Evolutionary conservation across 148 eudicot genomes (phyloP).

Genomic region (Spergularia marina): DNA sequence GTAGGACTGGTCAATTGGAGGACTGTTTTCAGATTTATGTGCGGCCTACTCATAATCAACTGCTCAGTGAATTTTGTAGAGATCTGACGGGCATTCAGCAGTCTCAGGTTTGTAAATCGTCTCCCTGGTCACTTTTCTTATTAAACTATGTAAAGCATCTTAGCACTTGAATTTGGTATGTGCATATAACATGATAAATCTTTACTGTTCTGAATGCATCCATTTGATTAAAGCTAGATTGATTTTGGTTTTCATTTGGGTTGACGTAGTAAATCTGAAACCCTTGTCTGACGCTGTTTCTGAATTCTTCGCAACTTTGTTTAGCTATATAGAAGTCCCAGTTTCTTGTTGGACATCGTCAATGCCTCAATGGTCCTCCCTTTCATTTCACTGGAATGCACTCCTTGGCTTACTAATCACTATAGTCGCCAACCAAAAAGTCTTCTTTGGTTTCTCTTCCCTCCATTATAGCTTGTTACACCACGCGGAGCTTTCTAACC

Average conservation of each 20-base stretch:
- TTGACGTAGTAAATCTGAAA: not conserved
- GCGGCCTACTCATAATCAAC: constrained; percentile 74
- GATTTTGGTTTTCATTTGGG: not conserved
- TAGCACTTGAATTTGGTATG: not conserved
- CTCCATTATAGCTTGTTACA: no score
- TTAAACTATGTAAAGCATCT: not conserved
- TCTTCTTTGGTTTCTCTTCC: no score
- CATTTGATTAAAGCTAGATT: not conserved
- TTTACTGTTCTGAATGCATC: not conserved
- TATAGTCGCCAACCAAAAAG: no score
- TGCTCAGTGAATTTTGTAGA: constrained; percentile 82
- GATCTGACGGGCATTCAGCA: constrained; percentile 97
- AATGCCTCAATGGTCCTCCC: no score
- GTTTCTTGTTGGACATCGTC: no score
- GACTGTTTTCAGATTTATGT: constrained; percentile 86
- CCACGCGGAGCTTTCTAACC: no score
- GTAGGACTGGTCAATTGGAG: constrained; percentile 76
- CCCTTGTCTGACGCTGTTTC: not conserved
- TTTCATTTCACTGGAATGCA: no score
- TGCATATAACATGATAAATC: not conserved
- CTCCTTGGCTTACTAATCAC: no score
- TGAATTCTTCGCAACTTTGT: no score
- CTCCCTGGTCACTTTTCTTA: not conserved
- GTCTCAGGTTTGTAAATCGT: constrained; percentile 57
- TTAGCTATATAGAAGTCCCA: no score